Base-by-base conservation (phyloP, 164 flowering plant species). In the Aristolochia contorta region DNA sequence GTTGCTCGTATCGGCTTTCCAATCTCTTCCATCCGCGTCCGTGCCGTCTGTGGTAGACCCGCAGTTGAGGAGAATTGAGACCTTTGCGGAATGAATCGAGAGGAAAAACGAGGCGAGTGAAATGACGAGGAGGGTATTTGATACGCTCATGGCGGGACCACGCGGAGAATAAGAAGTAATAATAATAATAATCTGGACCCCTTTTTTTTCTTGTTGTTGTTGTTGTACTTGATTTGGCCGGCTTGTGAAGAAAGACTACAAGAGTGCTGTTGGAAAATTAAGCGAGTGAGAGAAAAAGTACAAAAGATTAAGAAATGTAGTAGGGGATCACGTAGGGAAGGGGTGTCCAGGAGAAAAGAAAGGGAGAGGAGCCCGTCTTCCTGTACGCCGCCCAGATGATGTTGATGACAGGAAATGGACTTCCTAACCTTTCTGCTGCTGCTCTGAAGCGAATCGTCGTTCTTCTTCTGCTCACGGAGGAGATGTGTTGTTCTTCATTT, bases 21-120 rank as follows among this genome's bases (percentile, higher is more conserved):
- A 87, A 30, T 67, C 64, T 10, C 87, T 67, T 54, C 82, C 83
- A 47, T 84, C 84, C 0, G 75, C 48, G 33, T 81, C 91, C 4
- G 58, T 33, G 0, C 64, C 80, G 4, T 30, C 67, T 10, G 54
- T 30, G 4, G 76, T 14, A 0, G 76, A 53, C 18, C 96, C 91
- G 57, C 91, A 85, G 24, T 57, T 25, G 16, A 84, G 47, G 32
- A 73, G 25, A 13, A 71, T 73, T 0, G 75, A 63, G 45, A 60
- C 64, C 20, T 54, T 13, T 6, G 69, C 18, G 8, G 19, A 49
- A n/a, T 25, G 51, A 19, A n/a, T 67, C 2, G 61, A 49, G 16
- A 59, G 13, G 15, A 68, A 22, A 32, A 32, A 61, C 6, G 70
- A 61, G 9, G 70, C 20, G 21, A 63, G 62, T 60, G 54, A 64